Percentiles rank a stretch among this genome's conserved stretches.
phyloP scores from a whole-genome alignment of 257 asterid genomes.

The Scutellaria barbata region DNA sequence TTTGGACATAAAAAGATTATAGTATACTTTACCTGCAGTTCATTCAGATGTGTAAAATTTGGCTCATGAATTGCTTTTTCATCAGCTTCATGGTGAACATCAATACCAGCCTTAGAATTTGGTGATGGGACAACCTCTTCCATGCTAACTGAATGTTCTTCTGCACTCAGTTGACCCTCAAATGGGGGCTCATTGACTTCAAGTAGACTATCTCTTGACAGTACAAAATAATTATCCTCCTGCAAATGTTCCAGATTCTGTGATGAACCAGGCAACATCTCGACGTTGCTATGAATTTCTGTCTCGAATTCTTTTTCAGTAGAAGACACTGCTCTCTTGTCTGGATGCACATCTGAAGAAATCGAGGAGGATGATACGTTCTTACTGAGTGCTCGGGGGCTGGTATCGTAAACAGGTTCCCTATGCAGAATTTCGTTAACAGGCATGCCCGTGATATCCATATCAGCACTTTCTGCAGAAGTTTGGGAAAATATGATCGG shows the following conservation, averaged over 20 bases:
- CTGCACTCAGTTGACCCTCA: slow-evolving; percentile 36
- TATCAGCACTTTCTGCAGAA: slow-evolving; percentile 46
- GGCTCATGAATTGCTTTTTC: slow-evolving; percentile 47
- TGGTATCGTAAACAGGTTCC: slow-evolving; percentile 67
- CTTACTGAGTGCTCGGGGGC: slow-evolving; percentile 51
- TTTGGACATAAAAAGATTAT: background rate
- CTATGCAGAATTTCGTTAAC: slow-evolving; percentile 39
- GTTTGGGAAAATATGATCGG: slow-evolving; percentile 36
- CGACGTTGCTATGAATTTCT: slow-evolving; percentile 30
- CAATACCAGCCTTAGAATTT: slow-evolving; percentile 34
- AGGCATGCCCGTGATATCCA: slow-evolving; percentile 34
- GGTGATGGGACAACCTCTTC: slow-evolving; percentile 44
- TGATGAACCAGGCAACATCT: slow-evolving; percentile 37
- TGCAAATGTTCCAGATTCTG: slow-evolving; percentile 30
- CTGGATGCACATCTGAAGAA: slow-evolving; percentile 53
- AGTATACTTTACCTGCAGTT: slow-evolving; percentile 54
- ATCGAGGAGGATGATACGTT: slow-evolving; percentile 52
- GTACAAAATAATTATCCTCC: slow-evolving; percentile 31
- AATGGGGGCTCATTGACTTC: slow-evolving; percentile 34
- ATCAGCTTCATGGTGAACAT: slow-evolving; percentile 38
- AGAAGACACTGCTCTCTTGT: slow-evolving; percentile 45
- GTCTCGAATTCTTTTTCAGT: slow-evolving; percentile 47
- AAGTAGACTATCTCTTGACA: slow-evolving; percentile 29
- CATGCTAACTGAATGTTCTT: slow-evolving; percentile 40
- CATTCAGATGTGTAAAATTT: slow-evolving; percentile 43